These are phyloP conservation scores for Tetrahymena malaccensis DNA, from an alignment of 73 alveolate genomes.

Conservation along the genomic window DNA sequence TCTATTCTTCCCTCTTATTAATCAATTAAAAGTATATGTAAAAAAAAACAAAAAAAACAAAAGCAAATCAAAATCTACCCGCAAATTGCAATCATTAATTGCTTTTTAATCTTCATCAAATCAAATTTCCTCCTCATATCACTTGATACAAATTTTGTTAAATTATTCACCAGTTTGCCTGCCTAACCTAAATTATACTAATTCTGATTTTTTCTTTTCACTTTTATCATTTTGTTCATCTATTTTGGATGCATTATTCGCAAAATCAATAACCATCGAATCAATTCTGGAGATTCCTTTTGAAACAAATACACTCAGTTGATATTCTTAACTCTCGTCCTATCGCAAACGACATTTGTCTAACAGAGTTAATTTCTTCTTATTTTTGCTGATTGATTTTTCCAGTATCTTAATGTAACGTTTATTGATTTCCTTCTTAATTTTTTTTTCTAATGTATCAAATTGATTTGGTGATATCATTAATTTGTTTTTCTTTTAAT, in stretches of 20 bases:
- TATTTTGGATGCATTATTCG: neutral
- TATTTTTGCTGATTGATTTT: neutral
- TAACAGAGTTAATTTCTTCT: no score
- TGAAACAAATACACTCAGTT: neutral
- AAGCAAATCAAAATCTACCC: neutral
- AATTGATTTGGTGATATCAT: neutral
- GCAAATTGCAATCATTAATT: neutral
- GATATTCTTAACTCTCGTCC: neutral
- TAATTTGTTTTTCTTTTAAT: no score
- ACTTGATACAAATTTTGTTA: neutral
- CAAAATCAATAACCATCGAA: neutral
- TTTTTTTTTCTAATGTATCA: neutral
- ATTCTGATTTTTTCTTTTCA: neutral
- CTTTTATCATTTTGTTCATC: neutral
- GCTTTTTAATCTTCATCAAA: neutral
- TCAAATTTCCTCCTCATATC: neutral
- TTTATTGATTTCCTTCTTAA: neutral
- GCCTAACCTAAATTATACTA: neutral
- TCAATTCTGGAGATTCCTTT: neutral
- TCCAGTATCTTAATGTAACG: neutral
- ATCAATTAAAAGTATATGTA: neutral
- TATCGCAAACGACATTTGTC: neutral
- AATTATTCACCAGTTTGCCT: neutral
- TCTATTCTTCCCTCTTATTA: neutral
- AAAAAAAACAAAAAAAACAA: neutral